Evolutionary conservation across 2,329 filamentous ascomycete genomes (phyloP), one percentile per base, ranked within the genome.

Genomic region (Penicillium sp.): DNA sequence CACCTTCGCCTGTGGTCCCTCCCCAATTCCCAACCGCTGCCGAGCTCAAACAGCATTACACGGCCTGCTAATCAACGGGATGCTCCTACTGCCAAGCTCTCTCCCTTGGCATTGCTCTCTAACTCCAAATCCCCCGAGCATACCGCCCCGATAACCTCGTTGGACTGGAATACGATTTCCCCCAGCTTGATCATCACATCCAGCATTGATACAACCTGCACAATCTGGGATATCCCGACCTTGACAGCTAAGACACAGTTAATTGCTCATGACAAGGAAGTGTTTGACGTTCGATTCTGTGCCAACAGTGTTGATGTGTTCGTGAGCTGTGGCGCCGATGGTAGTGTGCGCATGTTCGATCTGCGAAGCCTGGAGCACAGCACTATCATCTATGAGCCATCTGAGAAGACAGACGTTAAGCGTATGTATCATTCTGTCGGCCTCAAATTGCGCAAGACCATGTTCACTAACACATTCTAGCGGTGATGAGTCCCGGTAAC

Each of bases 61-160:
- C 84, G 81, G 74, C 88, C 81, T 74, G 84, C 78, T 11, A 87
- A 81, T 81, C 87, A 75, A 73, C 87, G 71, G 66, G 84, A 75
- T 71, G 85, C 70, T 71, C 87, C 75, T 80, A 86, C 75, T n/a
- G 82, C 85, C 26, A 99, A 99, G 75, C 82, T 99, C 45, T 96
- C 93, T 6, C 95, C 95, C 3, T 80, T 99, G 51, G 95, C 95
- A 0, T 82, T 99, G 52, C 82, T 99, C 16, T 98, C 93, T 33
- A 99, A 99, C 76, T 97, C 93, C 29, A 99, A 99, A 78, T 98
- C 95, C 0, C 95, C 95, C 4, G 95, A 99, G 70, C 96, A 99
- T 72, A 99, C 95, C 5, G 95, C 95, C 14, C 95, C 95, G 21
- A 85, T 99, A 57, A 99, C 95, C 1, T 97, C 93, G 16, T 82